Base-by-base conservation (phyloP, 2,329 filamentous ascomycete species). In the Sporothrix globosa region DNA sequence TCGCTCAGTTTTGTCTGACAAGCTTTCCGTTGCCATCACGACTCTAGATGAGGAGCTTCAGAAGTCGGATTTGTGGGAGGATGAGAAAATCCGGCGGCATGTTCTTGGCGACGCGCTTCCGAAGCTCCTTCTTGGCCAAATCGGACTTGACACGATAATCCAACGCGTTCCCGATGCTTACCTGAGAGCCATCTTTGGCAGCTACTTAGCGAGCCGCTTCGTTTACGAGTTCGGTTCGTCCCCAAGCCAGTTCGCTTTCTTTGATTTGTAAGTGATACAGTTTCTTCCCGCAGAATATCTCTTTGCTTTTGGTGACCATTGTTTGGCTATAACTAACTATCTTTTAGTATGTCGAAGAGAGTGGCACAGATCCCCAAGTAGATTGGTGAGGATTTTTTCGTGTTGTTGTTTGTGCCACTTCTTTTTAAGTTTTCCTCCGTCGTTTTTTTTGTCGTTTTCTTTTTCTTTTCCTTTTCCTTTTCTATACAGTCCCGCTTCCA, bases 231-330 rank as follows among this genome's bases (percentile, higher is more conserved):
- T 95, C 79, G 96, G 96, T 77, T 94, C 93, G 79, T 90, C 88
- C 75, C 94, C 96, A 5, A 96, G 91, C 83, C 95, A 97, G 77
- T 98, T 99, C 83, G 93, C 95, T 52, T 99, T 99, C 86, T 99
- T 97, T 82, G 93, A 97, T 79, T 99, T 98, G 92, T 94, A 83
- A 88, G 91, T 91, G 10, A 7, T 9, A 17, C 10, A 11, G 19
- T 24, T 4, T 3, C 11, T 50, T 17, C 34, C 4, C 6, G 6
- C 41, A 21, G 3, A 21, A n/a, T 24, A 50, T n/a, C 39, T 11
- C 5, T 21, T 58, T 5, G 7, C 19, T 19, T 70, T 27, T n/a
- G 19, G 27, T 13, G 3, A 9, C 24, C 21, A 27, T 34, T 13
- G 19, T 41, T 39, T 41, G 17, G 30, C 27, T 39, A 21, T 30